Percentiles rank a stretch among this genome's conserved stretches.
Conservation (phyloP, 2,329 filamentous ascomycete species). For the Colletotrichum cordylinicola region DNA sequence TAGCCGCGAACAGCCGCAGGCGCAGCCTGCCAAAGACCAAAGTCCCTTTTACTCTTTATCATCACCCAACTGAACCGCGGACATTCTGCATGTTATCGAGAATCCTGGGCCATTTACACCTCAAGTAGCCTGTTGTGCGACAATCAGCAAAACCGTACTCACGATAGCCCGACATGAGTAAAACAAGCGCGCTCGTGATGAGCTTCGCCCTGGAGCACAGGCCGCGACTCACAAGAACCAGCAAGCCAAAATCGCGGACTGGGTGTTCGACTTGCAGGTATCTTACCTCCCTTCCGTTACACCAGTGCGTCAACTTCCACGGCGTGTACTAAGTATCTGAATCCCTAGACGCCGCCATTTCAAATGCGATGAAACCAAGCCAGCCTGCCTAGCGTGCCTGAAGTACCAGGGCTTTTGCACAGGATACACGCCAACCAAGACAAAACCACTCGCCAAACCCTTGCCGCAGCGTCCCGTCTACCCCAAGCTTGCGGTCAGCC, state of each 20-base stretch:
- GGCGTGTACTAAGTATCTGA: accelerated
- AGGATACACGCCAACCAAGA: neutral
- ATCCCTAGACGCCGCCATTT: neutral
- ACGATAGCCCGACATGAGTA: neutral
- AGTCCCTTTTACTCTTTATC: neutral
- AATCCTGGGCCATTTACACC: neutral
- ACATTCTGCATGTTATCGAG: neutral
- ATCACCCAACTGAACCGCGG: neutral
- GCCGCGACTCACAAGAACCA: neutral
- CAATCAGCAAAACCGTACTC: neutral
- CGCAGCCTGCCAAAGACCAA: neutral
- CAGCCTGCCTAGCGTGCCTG: neutral
- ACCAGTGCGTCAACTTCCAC: neutral
- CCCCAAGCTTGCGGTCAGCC: neutral
- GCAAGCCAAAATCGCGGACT: neutral
- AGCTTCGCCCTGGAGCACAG: neutral
- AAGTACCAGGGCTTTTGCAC: slow-evolving; percentile 3
- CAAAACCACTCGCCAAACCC: neutral
- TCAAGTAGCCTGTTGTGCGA: neutral
- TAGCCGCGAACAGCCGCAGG: neutral
- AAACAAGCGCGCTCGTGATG: neutral
- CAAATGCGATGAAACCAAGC: slow-evolving; percentile 10
- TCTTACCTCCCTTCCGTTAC: neutral
- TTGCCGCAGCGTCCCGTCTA: neutral
- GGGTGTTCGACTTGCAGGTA: slow-evolving; percentile 14